A percentile compares a stretch with the other conserved stretches of the same genome.
phyloP scores from a whole-genome alignment of 2,329 filamentous ascomycete species.

The Phialocephala sp. region DNA sequence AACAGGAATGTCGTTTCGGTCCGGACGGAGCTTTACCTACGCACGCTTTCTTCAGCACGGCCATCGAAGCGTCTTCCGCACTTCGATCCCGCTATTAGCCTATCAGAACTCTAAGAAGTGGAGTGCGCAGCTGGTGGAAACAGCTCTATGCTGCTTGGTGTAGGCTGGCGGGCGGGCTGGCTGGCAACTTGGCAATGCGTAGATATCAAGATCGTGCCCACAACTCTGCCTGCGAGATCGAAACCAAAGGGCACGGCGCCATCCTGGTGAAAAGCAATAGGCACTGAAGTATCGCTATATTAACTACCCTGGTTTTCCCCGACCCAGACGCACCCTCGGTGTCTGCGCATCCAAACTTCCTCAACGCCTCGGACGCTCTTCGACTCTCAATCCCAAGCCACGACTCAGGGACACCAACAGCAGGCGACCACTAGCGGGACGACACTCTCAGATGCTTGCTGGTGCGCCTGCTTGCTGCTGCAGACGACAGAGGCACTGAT shows the following conservation, averaged over 20 bases:
- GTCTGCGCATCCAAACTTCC: background rate
- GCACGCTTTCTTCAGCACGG: constrained; percentile 12
- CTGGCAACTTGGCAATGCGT: background rate
- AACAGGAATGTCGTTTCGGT: background rate
- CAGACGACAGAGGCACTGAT: constrained; percentile 6
- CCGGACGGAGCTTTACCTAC: constrained; percentile 7
- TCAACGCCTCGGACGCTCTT: constrained; percentile 3
- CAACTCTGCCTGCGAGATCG: constrained; percentile 27
- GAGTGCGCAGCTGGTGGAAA: constrained; percentile 15
- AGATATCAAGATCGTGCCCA: constrained; percentile 27
- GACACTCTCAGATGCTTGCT: background rate
- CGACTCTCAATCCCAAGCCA: constrained; percentile 17
- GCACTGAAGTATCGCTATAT: background rate
- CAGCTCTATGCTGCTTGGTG: background rate
- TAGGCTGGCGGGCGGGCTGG: too few relatives aligned
- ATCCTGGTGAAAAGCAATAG: constrained; percentile 17
- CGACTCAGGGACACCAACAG: constrained; percentile 29
- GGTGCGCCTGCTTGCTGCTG: constrained; percentile 9
- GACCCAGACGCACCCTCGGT: background rate
- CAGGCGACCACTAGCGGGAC: constrained; percentile 1
- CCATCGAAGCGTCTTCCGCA: constrained; percentile 19
- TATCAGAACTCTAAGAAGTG: constrained; percentile 28
- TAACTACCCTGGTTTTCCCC: background rate
- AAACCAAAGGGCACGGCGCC: constrained; percentile 20
- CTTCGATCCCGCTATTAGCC: constrained; percentile 20